phyloP scores from a whole-genome alignment of 208 protist genomes.

The Zelonia costaricensis region DNA sequence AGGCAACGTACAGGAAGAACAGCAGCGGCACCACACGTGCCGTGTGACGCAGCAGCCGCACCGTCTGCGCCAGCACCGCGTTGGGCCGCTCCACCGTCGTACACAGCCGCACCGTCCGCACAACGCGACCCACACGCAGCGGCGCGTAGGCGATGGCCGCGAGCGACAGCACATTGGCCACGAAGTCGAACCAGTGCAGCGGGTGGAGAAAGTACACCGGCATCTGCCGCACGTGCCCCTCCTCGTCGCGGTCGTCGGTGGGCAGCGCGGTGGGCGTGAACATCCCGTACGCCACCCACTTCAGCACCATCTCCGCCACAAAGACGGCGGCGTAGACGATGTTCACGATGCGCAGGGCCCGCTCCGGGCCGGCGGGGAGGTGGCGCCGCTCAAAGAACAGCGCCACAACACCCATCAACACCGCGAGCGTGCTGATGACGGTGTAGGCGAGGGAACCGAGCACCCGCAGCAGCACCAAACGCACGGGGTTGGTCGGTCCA shows the following conservation, averaged over 20 bases:
- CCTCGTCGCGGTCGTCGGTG: not conserved
- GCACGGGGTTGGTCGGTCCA: constrained; percentile 26
- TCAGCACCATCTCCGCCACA: constrained; percentile 53
- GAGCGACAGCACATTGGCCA: constrained; percentile 40
- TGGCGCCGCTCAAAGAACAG: constrained; percentile 57
- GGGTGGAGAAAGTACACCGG: constrained; percentile 44
- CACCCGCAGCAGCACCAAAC: constrained; percentile 26
- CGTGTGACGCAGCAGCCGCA: constrained; percentile 21
- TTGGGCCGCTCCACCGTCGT: constrained; percentile 44
- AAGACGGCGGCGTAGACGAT: constrained; percentile 58
- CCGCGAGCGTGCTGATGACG: constrained; percentile 26
- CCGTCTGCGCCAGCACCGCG: constrained; percentile 19
- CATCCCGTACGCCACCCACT: constrained; percentile 52
- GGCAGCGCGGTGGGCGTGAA: not conserved
- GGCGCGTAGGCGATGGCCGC: constrained; percentile 42
- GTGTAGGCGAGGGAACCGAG: constrained; percentile 41
- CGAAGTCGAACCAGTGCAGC: constrained; percentile 56
- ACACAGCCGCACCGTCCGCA: constrained; percentile 50
- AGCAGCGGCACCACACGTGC: constrained; percentile 29
- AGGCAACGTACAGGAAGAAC: constrained; percentile 37
- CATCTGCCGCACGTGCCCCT: not conserved
- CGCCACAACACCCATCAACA: constrained; percentile 40
- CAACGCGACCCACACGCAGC: constrained; percentile 35
- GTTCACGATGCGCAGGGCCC: constrained; percentile 28
- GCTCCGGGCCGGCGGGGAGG: constrained; percentile 8